Conservation (phyloP, 2,329 filamentous ascomycete species). For the Chrysosporium queenslandicum region DNA sequence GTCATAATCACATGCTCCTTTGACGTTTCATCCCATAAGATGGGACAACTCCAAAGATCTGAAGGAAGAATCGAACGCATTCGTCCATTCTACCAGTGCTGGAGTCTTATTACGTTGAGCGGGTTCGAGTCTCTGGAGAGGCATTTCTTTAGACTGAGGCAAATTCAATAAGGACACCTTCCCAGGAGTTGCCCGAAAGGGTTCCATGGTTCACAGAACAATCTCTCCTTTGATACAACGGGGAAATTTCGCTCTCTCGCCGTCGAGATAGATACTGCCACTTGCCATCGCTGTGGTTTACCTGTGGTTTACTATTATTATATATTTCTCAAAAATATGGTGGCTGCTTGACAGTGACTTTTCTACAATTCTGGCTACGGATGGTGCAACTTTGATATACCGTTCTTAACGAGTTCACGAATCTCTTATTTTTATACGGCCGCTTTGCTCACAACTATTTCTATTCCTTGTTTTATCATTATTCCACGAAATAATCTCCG, state of each 20-base stretch:
- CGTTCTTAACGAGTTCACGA: neutral
- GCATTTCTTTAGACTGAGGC: neutral
- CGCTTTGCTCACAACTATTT: neutral
- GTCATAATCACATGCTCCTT: conserved; percentile 11
- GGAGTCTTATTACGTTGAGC: neutral
- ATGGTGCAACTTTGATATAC: neutral
- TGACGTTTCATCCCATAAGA: neutral
- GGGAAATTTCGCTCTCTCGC: neutral
- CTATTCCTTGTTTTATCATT: neutral
- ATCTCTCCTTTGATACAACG: neutral
- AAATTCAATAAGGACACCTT: neutral
- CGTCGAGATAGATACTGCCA: too few relatives aligned
- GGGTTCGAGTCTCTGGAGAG: neutral
- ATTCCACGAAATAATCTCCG: neutral
- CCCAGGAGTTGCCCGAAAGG: neutral
- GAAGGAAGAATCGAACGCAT: neutral
- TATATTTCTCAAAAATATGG: too few relatives aligned
- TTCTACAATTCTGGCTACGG: neutral
- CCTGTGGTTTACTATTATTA: too few relatives aligned
- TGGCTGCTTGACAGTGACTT: too few relatives aligned
- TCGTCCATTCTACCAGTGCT: neutral
- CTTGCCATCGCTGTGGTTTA: too few relatives aligned
- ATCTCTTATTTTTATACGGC: neutral
- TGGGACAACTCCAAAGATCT: too few relatives aligned
- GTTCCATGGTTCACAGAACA: neutral